These are phyloP conservation scores for Globisporangium echinulatum DNA, from an alignment of 352 stramenopile species.

Conservation along the genomic window DNA sequence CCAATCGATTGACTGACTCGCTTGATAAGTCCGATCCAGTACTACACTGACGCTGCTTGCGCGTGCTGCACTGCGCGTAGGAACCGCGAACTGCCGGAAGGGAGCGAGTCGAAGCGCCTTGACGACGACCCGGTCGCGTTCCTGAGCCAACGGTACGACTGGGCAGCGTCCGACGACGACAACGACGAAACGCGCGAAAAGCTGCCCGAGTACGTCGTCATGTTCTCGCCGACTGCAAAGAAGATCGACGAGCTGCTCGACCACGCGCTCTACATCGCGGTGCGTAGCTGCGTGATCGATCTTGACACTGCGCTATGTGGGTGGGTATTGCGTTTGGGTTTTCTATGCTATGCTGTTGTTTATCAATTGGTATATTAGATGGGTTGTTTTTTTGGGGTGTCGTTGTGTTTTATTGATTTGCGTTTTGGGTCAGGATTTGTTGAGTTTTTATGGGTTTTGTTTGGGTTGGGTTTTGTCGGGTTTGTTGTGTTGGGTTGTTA, in stretches of 20 bases:
- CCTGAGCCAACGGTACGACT: conserved; percentile 45
- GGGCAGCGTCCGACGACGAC: conserved; percentile 16
- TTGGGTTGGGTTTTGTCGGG: too few relatives aligned
- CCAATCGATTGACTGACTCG: too few relatives aligned
- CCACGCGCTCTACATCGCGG: conserved; percentile 39
- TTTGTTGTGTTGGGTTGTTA: too few relatives aligned
- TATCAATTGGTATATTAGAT: too few relatives aligned
- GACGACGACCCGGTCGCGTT: conserved; percentile 46
- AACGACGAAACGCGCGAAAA: conserved; percentile 13
- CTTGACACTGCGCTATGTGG: neutral
- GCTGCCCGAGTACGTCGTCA: conserved; percentile 59
- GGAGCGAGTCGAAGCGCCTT: conserved; percentile 63
- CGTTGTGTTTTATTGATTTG: neutral
- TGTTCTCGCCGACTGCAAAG: conserved; percentile 45
- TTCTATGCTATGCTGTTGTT: too few relatives aligned
- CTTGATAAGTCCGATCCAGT: too few relatives aligned
- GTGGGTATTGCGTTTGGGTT: neutral
- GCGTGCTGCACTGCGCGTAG: conserved; percentile 17
- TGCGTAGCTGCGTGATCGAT: conserved; percentile 10
- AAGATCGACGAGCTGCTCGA: conserved; percentile 46
- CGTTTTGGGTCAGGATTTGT: too few relatives aligned
- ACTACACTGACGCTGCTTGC: neutral
- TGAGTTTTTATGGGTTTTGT: too few relatives aligned
- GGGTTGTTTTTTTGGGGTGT: neutral
- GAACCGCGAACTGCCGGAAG: conserved; percentile 47